Percentiles rank a stretch among this genome's conserved stretches.
These are phyloP conservation scores for Wallacemonas rigidus DNA, from an alignment of 208 protist genomes.

Conservation along the genomic window DNA sequence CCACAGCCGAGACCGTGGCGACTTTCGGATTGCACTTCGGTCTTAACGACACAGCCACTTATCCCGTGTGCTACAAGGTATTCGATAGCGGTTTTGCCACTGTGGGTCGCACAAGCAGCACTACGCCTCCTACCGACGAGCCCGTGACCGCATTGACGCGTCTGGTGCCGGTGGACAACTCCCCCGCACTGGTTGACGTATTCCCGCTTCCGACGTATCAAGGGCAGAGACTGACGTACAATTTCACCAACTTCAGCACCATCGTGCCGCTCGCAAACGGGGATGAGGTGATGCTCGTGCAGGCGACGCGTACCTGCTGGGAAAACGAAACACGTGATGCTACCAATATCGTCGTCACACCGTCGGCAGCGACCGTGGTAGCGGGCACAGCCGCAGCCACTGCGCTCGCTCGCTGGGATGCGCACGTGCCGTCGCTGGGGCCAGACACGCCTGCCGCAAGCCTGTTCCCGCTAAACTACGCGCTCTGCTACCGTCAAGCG, in stretches of 20 bases:
- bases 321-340: constrained; percentile 42
- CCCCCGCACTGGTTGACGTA: constrained; percentile 35
- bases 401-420: constrained; percentile 39
- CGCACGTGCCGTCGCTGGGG: constrained; percentile 83
- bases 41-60: constrained; percentile 45
- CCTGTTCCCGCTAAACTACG: constrained; percentile 72
- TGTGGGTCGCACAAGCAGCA: constrained; percentile 32
- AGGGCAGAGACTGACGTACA: constrained; percentile 77
- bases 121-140: not conserved
- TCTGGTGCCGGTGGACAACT: constrained; percentile 45
- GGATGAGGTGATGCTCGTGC: constrained; percentile 79
- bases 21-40: constrained; percentile 64
- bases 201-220: constrained; percentile 58
- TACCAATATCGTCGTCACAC: constrained; percentile 37
- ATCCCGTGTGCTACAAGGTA: constrained; percentile 82
- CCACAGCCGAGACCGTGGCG: constrained; percentile 13
- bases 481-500: constrained; percentile 76
- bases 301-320: constrained; percentile 63
- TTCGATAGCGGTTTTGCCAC: constrained; percentile 75
- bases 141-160: constrained; percentile 5
- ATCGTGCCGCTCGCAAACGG: constrained; percentile 22
- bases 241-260: constrained; percentile 43
- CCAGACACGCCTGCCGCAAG: constrained; percentile 44
- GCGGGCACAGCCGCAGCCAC: constrained; percentile 5
- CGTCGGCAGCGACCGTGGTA: constrained; percentile 30